Evolutionary conservation across 2,329 filamentous ascomycete genomes (phyloP).

Genomic region (Laburnicola sp.): DNA sequence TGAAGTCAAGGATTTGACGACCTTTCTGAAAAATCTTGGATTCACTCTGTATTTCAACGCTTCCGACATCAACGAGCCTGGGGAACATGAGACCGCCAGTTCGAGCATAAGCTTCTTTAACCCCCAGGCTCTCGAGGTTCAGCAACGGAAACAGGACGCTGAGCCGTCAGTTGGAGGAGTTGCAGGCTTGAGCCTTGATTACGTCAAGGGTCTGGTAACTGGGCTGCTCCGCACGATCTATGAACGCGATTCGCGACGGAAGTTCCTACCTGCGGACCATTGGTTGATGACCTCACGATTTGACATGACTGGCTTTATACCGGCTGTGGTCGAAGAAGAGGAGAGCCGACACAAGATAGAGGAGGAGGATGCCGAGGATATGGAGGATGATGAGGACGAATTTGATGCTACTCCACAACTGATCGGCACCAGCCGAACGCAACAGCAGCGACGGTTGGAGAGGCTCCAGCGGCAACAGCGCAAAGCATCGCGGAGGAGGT

Average conservation of each 20-base stretch:
- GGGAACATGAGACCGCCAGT: slow-evolving; percentile 52
- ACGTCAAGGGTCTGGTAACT: slow-evolving; percentile 78
- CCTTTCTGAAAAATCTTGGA: slow-evolving; percentile 86
- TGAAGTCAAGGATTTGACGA: slow-evolving; percentile 73
- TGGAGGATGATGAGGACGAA: slow-evolving; percentile 48
- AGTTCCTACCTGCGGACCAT: slow-evolving; percentile 79
- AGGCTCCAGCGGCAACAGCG: slow-evolving; percentile 65
- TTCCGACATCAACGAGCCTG: slow-evolving; percentile 60
- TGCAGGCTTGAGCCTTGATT: slow-evolving; percentile 73
- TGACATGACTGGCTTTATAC: slow-evolving; percentile 85
- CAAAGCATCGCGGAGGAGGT: slow-evolving; percentile 68
- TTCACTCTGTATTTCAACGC: slow-evolving; percentile 88
- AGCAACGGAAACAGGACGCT: slow-evolving; percentile 32
- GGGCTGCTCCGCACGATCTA: slow-evolving; percentile 84
- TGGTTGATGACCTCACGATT: slow-evolving; percentile 93
- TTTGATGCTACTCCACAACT: slow-evolving; percentile 41
- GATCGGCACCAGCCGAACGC: slow-evolving; percentile 63
- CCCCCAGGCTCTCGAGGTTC: slow-evolving; percentile 22
- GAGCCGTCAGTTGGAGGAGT: slow-evolving; percentile 61
- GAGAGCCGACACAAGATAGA: slow-evolving; percentile 72
- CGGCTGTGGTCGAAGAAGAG: slow-evolving; percentile 84
- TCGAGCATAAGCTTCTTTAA: slow-evolving; percentile 49
- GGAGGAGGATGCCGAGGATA: slow-evolving; percentile 63
- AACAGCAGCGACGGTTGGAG: slow-evolving; percentile 66
- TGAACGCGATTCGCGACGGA: slow-evolving; percentile 85